These are phyloP conservation scores for Fomitopsis betulina DNA, from an alignment of 1,284 basidiomycete genomes.

Conservation along the genomic window DNA sequence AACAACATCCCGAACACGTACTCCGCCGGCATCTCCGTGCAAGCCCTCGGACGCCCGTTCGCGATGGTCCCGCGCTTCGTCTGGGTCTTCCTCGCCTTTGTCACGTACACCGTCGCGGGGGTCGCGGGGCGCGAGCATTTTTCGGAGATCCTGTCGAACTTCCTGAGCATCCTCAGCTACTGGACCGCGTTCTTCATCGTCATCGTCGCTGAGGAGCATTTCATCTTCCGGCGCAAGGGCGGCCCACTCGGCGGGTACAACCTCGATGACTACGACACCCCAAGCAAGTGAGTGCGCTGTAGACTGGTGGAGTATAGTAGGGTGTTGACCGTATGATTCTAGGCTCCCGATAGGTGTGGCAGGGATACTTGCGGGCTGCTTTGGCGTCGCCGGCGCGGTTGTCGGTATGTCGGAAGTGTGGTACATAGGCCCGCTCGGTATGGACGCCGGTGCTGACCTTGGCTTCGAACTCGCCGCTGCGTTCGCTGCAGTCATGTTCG, in stretches of 20 bases:
- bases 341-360: constrained; percentile 54
- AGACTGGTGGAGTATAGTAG: neutral
- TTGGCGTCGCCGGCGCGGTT: constrained; percentile 43
- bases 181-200: constrained; percentile 61
- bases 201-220: constrained; percentile 54
- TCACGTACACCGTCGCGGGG: constrained; percentile 53
- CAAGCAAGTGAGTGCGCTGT: constrained; percentile 30
- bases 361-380: constrained; percentile 44
- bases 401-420: constrained; percentile 47
- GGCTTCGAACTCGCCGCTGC: constrained; percentile 53
- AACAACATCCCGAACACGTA: constrained; percentile 62
- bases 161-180: constrained; percentile 56
- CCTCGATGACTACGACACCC: constrained; percentile 48
- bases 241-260: constrained; percentile 49
- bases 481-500: constrained; percentile 38
- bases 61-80: constrained; percentile 54
- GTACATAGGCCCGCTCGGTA: constrained; percentile 50
- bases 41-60: constrained; percentile 50
- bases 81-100: constrained; percentile 52
- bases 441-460: constrained; percentile 42
- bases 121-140: constrained; percentile 62
- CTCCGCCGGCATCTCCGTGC: constrained; percentile 51
- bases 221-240: constrained; percentile 44
- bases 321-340: neutral
- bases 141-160: constrained; percentile 49